Conservation (phyloP, 2,329 filamentous ascomycete genomes). For the Myrmaecium sp. region DNA sequence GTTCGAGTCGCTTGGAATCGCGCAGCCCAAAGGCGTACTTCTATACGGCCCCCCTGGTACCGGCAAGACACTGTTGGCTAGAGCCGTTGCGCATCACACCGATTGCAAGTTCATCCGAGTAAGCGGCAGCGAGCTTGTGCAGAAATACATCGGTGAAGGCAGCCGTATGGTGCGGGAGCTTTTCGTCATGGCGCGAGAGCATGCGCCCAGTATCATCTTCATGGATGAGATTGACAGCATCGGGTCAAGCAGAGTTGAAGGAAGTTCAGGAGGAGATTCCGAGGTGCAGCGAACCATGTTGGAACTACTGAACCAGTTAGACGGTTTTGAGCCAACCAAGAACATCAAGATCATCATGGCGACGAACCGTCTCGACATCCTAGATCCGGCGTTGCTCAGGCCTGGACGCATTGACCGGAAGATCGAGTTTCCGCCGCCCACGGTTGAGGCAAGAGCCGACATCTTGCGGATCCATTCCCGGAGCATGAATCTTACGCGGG, state of each 20-base stretch:
- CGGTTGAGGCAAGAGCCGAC: conserved; percentile 88
- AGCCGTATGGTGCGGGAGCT: conserved; percentile 96
- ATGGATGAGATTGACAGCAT: conserved; percentile 99
- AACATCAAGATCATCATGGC: conserved; percentile 99
- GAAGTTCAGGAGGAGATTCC: conserved; percentile 85
- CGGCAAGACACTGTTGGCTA: conserved; percentile 85
- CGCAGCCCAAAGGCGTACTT: conserved; percentile 92
- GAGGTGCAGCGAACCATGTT: conserved; percentile 98
- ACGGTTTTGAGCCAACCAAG: conserved; percentile 97
- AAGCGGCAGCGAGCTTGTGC: conserved; percentile 86
- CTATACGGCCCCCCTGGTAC: conserved; percentile 95
- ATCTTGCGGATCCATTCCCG: conserved; percentile 95
- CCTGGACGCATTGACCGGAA: conserved; percentile 97
- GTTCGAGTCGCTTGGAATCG: conserved; percentile 97
- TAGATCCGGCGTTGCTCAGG: conserved; percentile 83
- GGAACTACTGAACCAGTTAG: conserved; percentile 92
- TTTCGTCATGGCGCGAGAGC: conserved; percentile 97
- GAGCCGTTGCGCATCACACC: conserved; percentile 94
- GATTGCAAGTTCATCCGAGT: conserved; percentile 99
- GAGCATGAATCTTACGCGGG: conserved; percentile 95
- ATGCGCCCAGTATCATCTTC: conserved; percentile 97
- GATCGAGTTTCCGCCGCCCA: conserved; percentile 96
- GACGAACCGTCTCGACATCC: conserved; percentile 91
- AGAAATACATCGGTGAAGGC: conserved; percentile 98
- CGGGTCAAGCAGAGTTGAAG: conserved; percentile 90